Conservation (phyloP, 2,329 filamentous ascomycete genomes). For the Orbilia javanica region DNA sequence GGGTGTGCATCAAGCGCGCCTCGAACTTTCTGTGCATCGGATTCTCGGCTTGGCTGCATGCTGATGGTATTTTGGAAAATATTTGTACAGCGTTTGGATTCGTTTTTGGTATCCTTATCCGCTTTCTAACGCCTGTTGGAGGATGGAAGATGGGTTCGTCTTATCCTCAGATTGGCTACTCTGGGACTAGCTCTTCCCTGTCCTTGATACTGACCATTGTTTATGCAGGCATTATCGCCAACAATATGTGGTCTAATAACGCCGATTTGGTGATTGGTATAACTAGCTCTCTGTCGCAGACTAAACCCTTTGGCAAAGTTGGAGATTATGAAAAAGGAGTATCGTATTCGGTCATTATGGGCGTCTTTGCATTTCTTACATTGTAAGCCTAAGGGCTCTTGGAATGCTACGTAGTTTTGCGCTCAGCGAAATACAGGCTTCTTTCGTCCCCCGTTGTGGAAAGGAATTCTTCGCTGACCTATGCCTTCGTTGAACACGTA, state of each 20-base stretch:
- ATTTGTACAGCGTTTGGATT: slow-evolving; percentile 46
- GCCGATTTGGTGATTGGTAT: slow-evolving; percentile 55
- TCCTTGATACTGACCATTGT: slow-evolving; percentile 16
- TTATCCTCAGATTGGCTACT: background rate
- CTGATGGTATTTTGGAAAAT: slow-evolving; percentile 12
- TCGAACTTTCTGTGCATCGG: slow-evolving; percentile 36
- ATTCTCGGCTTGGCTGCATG: slow-evolving; percentile 18
- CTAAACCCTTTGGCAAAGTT: slow-evolving; percentile 49
- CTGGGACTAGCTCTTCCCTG: slow-evolving; percentile 16
- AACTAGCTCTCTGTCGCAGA: slow-evolving; percentile 42
- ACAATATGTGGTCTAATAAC: slow-evolving; percentile 57
- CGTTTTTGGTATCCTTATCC: slow-evolving; percentile 52
- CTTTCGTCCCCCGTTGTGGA: slow-evolving; percentile 1
- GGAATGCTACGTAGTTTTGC: slow-evolving; percentile 48
- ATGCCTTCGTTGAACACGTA: slow-evolving; percentile 33
- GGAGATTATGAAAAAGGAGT: slow-evolving; percentile 59
- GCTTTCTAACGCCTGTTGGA: slow-evolving; percentile 56
- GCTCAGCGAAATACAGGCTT: slow-evolving; percentile 20
- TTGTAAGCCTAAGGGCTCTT: slow-evolving; percentile 60
- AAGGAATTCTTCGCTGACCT: slow-evolving; percentile 44
- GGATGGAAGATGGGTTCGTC: slow-evolving; percentile 58
- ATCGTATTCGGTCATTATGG: slow-evolving; percentile 62
- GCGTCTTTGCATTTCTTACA: slow-evolving; percentile 61
- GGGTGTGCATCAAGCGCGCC: slow-evolving; percentile 47
- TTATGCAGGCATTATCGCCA: slow-evolving; percentile 52